Conservation (phyloP, 257 asterid genomes). For the Solanum tarapatanum region DNA sequence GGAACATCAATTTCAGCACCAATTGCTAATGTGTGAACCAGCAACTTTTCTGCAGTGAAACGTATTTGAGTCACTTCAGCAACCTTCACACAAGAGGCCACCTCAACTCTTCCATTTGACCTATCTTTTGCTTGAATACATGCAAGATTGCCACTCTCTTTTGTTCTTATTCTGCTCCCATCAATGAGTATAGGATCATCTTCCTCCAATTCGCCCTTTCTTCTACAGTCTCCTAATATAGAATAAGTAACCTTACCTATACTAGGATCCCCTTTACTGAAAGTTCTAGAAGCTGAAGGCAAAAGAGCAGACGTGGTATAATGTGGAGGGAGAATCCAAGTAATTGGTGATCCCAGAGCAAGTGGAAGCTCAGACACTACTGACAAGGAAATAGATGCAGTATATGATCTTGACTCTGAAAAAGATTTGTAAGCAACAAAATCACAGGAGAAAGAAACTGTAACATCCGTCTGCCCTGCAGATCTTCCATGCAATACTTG, state of each 20-base stretch:
- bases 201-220: conserved; percentile 26
- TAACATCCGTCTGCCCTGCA: conserved; percentile 57
- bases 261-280: conserved; percentile 32
- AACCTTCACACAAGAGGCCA: conserved; percentile 77
- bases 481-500: conserved; percentile 61
- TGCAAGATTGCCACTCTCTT: conserved; percentile 46
- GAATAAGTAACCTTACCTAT: conserved; percentile 56
- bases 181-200: conserved; percentile 43
- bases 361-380: conserved; percentile 82
- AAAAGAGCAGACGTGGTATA: conserved; percentile 65
- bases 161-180: conserved; percentile 55
- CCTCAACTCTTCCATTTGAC: conserved; percentile 68
- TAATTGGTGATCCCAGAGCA: conserved; percentile 59
- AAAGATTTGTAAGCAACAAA: conserved; percentile 27
- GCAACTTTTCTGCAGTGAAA: conserved; percentile 32
- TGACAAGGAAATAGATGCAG: conserved; percentile 45
- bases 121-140: conserved; percentile 76
- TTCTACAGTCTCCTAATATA: conserved; percentile 33
- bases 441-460: conserved; percentile 68
- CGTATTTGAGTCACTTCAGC: conserved; percentile 77
- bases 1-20: conserved; percentile 56
- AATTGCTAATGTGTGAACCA: conserved; percentile 43
- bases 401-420: conserved; percentile 40
- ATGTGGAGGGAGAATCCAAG: conserved; percentile 85
- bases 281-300: conserved; percentile 39